These are phyloP conservation scores for Hypoxylon sp. DNA, from an alignment of 2,329 filamentous ascomycete genomes.

Conservation along the genomic window DNA sequence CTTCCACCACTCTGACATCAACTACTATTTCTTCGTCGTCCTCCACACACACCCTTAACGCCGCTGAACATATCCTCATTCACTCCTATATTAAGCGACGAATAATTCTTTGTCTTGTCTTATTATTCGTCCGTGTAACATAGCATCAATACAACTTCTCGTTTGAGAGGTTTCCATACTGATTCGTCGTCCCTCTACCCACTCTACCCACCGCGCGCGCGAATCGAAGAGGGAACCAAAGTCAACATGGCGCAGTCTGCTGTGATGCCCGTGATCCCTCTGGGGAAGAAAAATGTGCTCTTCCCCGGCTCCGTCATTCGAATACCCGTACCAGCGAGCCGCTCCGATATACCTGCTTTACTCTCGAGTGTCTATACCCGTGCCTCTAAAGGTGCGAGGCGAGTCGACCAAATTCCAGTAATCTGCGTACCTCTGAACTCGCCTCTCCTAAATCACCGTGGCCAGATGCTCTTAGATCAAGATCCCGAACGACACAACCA, in stretches of 20 bases:
- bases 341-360: constrained; percentile 89
- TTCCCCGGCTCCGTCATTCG: constrained; percentile 88
- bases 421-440: constrained; percentile 90
- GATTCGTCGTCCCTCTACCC: constrained; percentile 10
- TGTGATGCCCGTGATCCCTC: constrained; percentile 82
- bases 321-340: constrained; percentile 82
- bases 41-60: constrained; percentile 18
- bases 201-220: constrained; percentile 35
- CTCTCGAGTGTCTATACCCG: constrained; percentile 88
- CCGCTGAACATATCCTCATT: background rate
- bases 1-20: constrained; percentile 37
- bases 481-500: constrained; percentile 67
- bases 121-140: constrained; percentile 13
- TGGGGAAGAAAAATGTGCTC: constrained; percentile 84
- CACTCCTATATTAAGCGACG: constrained; percentile 3
- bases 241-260: constrained; percentile 58
- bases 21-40: constrained; percentile 18
- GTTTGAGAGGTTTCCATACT: constrained; percentile 4
- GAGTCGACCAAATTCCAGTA: constrained; percentile 79
- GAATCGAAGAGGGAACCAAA: constrained; percentile 27
- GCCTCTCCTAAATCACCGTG: constrained; percentile 79
- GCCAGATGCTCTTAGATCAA: constrained; percentile 80
- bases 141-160: constrained; percentile 23
- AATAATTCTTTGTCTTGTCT: constrained; percentile 14
- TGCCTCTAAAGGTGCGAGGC: constrained; percentile 76